These are phyloP conservation scores for Podaxis sp. DNA, from an alignment of 768 basidiomycete species.

Conservation along the genomic window DNA sequence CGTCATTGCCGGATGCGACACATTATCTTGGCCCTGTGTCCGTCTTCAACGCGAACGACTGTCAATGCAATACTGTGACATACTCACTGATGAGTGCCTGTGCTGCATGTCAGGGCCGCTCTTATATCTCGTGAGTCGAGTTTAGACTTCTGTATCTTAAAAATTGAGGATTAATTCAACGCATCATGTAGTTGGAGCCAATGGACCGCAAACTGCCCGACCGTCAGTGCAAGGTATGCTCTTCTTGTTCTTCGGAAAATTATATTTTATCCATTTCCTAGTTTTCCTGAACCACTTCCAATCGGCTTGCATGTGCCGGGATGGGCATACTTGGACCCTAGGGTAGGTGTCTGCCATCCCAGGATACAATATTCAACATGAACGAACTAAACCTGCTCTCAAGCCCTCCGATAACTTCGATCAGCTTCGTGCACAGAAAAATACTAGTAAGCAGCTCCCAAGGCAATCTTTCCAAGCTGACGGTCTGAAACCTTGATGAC, in stretches of 20 bases:
- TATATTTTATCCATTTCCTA: conserved; percentile 18
- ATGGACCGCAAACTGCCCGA: conserved; percentile 51
- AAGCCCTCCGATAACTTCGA: conserved; percentile 10
- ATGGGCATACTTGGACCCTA: conserved; percentile 63
- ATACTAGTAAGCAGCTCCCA: background rate
- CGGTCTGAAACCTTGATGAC: background rate
- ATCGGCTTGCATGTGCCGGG: conserved; percentile 49
- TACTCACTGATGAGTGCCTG: conserved; percentile 61
- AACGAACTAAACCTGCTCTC: background rate
- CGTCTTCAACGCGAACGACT: conserved; percentile 37
- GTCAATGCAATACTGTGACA: conserved; percentile 56
- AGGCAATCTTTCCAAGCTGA: background rate
- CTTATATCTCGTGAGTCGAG: conserved; percentile 27
- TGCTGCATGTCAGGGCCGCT: conserved; percentile 51
- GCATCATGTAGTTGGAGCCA: conserved; percentile 42
- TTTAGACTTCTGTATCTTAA: background rate
- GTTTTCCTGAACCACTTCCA: conserved; percentile 52
- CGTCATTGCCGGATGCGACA: conserved; percentile 27
- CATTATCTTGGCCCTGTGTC: conserved; percentile 40
- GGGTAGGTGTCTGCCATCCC: conserved; percentile 25
- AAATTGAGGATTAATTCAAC: conserved; percentile 10
- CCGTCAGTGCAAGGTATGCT: conserved; percentile 28
- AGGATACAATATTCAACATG: background rate
- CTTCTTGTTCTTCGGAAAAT: background rate
- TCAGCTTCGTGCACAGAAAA: conserved; percentile 7